Evolutionary conservation across 345 rosid genomes (phyloP).

Genomic region (Bruguiera sexangula): DNA sequence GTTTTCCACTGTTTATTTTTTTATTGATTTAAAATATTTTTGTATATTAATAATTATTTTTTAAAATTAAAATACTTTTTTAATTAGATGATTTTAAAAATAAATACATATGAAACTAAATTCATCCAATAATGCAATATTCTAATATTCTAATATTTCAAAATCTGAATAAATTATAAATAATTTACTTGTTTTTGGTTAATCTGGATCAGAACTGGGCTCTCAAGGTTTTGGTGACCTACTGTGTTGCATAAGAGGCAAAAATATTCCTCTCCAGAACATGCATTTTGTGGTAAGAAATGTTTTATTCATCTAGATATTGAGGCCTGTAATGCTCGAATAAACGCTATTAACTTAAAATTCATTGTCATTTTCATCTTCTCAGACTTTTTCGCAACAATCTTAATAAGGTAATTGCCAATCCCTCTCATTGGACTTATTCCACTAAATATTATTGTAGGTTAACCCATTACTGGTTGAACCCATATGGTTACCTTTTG

Average conservation of each 20-base stretch:
- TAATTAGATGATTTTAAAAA: too few species aligned
- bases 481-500: too few species aligned
- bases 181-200: not conserved
- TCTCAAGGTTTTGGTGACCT: slow-evolving; percentile 88
- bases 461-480: too few species aligned
- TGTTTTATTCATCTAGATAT: slow-evolving; percentile 17
- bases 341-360: slow-evolving; percentile 26
- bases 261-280: slow-evolving; percentile 74
- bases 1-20: too few species aligned
- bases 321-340: not conserved
- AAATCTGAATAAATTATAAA: too few species aligned
- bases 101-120: too few species aligned
- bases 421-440: not conserved
- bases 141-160: too few species aligned
- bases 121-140: too few species aligned
- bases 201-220: slow-evolving; percentile 62
- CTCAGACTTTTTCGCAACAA: slow-evolving; percentile 90
- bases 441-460: not conserved
- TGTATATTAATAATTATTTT: too few species aligned
- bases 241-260: slow-evolving; percentile 78
- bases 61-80: too few species aligned
- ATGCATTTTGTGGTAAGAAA: slow-evolving; percentile 92
- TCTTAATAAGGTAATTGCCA: slow-evolving; percentile 72
- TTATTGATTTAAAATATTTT: too few species aligned
- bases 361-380: slow-evolving; percentile 11